Evolutionary conservation across 768 basidiomycete genomes (phyloP), one percentile per base, ranked within the genome.

Genomic region (Lactarius evosmus): DNA sequence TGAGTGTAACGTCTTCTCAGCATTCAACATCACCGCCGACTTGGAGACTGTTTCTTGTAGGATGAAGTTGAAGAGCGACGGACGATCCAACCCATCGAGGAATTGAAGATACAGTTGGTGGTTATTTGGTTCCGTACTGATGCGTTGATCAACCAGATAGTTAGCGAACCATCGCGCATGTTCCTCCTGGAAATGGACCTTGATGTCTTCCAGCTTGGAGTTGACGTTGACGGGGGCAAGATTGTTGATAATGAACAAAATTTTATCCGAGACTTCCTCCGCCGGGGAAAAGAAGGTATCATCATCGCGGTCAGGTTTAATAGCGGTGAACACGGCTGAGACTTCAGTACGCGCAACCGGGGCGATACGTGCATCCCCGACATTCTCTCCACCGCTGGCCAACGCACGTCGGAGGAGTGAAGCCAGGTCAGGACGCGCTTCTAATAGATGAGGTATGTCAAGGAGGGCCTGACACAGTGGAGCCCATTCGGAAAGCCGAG

Each of bases 231-330:
- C 91, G 11, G 93, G 91, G 0, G 96, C 95, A 62, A 99, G 83
- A 69, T 99, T 98, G 78, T 99, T 99, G 76, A 99, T 87, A 70
- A 98, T 96, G 80, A 99, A 99, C 53, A 98, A 79, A 67, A 99
- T 94, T 65, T 86, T 88, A 79, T 99, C 97, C 32, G 93, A 93
- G 40, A 89, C 75, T 69, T 93, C 93, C 74, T 97, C 93, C 3
- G 89, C 83, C 4, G 97, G 97, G 58, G 79, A 74, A 51, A 83
- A 79, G 19, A 88, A 79, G 52, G 84, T 84, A 14, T 79, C 78
- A n/a, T 86, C 83, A 46, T 88, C 73, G 9, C 71, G 68, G 70
- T 94, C 92, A 12, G 89, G 85, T 64, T 83, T 86, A 50, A 96
- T 91, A 33, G 95, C 81, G 7, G 80, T 86, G 77, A 97, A 97